Conservation (phyloP, 2,329 filamentous ascomycete genomes). For the Alternaria consortialis region DNA sequence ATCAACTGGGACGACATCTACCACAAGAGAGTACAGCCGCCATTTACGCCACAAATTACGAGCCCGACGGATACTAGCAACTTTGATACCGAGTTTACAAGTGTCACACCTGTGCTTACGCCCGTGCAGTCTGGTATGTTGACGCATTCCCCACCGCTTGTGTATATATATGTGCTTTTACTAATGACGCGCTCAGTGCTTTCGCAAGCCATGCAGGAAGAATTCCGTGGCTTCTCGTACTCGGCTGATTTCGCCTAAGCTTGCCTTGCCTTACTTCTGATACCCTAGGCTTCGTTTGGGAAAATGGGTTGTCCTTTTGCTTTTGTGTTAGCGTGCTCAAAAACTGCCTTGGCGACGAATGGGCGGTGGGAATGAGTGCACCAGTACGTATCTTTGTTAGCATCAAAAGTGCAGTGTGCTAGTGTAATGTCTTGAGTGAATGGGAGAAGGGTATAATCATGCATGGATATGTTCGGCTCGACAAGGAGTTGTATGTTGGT, state of each 20-base stretch:
- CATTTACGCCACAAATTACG: slow-evolving; percentile 89
- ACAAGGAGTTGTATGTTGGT: slow-evolving; percentile 5
- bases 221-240: slow-evolving; percentile 99
- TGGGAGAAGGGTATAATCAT: slow-evolving; percentile 2
- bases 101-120: slow-evolving; percentile 95
- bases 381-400: slow-evolving; percentile 3
- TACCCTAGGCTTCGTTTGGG: slow-evolving; percentile 21
- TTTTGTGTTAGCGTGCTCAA: slow-evolving; percentile 13
- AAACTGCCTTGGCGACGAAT: slow-evolving; percentile 4
- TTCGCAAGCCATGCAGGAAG: slow-evolving; percentile 98
- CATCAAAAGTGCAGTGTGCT: slow-evolving; percentile 10
- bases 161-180: not conserved
- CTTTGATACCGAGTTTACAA: slow-evolving; percentile 98
- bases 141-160: not conserved
- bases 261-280: slow-evolving; percentile 16
- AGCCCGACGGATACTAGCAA: slow-evolving; percentile 98
- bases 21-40: slow-evolving; percentile 88
- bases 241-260: slow-evolving; percentile 80
- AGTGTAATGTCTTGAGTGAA: slow-evolving; percentile 6
- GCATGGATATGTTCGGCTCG: slow-evolving; percentile 2
- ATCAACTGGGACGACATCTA: slow-evolving; percentile 99
- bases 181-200: slow-evolving; percentile 68
- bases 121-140: slow-evolving; percentile 93
- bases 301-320: slow-evolving; percentile 16
- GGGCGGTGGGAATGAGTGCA: not conserved